phyloP scores from a whole-genome alignment of 2,329 filamentous ascomycete genomes.

The Colletotrichum endophyticum region DNA sequence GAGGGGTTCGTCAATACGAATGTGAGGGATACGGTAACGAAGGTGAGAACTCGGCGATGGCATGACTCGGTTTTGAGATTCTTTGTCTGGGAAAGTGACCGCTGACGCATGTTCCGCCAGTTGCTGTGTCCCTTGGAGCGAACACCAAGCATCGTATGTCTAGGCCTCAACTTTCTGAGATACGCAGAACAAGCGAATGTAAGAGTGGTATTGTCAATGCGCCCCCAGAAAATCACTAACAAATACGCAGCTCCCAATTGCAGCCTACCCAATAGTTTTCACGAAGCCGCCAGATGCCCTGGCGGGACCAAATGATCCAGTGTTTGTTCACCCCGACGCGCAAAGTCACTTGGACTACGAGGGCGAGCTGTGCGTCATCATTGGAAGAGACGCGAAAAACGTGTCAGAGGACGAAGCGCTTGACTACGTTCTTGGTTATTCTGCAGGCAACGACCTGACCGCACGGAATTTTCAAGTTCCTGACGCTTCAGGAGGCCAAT shows the following conservation, averaged over 20 bases:
- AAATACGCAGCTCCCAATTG: background rate
- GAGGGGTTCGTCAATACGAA: background rate
- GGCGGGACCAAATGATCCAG: constrained; percentile 6
- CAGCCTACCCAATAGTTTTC: constrained; percentile 22
- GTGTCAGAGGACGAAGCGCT: constrained; percentile 50
- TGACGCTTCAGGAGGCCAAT: constrained; percentile 39
- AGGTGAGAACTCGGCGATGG: background rate
- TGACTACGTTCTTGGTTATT: constrained; percentile 60
- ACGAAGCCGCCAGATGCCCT: constrained; percentile 24
- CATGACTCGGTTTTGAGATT: background rate
- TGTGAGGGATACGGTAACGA: background rate
- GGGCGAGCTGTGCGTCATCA: constrained; percentile 54
- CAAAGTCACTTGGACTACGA: constrained; percentile 54
- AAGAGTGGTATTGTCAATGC: background rate
- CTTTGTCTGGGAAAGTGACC: background rate
- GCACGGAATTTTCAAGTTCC: constrained; percentile 56
- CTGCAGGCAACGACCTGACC: constrained; percentile 58
- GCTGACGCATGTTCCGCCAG: background rate
- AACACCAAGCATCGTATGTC: constrained; percentile 26
- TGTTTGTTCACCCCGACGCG: constrained; percentile 37
- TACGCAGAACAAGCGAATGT: constrained; percentile 29
- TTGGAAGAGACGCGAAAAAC: constrained; percentile 52
- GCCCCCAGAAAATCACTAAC: background rate
- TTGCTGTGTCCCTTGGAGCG: constrained; percentile 17
- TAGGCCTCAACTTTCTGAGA: constrained; percentile 29